Evolutionary conservation across 2,329 filamentous ascomycete species (phyloP), one percentile per base, ranked within the genome.

Genomic region (Phoma sp.): DNA sequence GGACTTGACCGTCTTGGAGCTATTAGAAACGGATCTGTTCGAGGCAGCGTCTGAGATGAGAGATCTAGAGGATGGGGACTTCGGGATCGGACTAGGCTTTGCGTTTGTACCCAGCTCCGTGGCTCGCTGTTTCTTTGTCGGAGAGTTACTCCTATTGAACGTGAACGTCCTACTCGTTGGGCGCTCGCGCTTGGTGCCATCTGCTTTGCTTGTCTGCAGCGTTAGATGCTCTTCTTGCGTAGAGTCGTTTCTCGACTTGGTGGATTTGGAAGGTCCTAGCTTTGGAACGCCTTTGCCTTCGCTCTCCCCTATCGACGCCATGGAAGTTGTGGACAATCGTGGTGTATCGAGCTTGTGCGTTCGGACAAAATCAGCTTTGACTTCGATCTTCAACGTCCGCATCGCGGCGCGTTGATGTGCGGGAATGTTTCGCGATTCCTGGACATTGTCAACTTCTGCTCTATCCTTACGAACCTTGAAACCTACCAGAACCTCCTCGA

Each of bases 381-480:
- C 93, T 32, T 90, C 89, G 62, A 91, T 84, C 60, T 91, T 92
- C 57, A 99, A 80, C 52, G 88, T 93, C 40, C 94, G 86, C 92
- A 99, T 97, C 78, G 96, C 96, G 75, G 94, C 92, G 51, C 94
- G 85, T 81, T 96, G 92, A 61, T 96, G 90, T 69, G 96, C 91
- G 3, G 94, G 93, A 50, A 98, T 96, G 68, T 98, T 96, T 61
- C 94, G 85, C 17, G 93, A 87, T 72, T 96, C 92, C 75, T 96
- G 22, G 1, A 17, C 7, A 33, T 77, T 38, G 15, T 22, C 1
- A 37, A 19, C 27, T 25, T 10, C 2, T 24, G 10, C 13, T 10
- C 2, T 32, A 10, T n/a, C 81, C 78, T 51, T 84, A 86, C 75
- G 7, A 17, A 8, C 6, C 12, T 31, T 10, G 2, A 12, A 40